Percentiles rank a stretch among this genome's conserved stretches.
phyloP scores from a whole-genome alignment of 2,329 filamentous ascomycete species.

The Penicillium sp. region DNA sequence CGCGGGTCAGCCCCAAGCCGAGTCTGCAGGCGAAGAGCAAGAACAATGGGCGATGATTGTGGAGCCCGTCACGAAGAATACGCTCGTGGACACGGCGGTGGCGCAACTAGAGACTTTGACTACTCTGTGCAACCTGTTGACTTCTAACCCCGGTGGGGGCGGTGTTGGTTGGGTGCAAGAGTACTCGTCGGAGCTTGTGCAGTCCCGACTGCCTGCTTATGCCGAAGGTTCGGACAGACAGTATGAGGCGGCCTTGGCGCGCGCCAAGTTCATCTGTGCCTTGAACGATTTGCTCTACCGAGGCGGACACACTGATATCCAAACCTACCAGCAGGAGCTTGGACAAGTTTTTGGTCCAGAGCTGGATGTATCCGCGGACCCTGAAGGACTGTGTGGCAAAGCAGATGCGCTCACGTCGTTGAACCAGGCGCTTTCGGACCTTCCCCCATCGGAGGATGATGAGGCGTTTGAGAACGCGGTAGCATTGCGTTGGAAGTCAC shows the following conservation, averaged over 20 bases:
- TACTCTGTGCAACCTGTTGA: conserved; percentile 51
- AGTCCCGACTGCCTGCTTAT: conserved; percentile 55
- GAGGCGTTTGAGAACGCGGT: conserved; percentile 33
- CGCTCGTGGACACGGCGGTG: conserved; percentile 66
- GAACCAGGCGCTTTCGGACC: conserved; percentile 47
- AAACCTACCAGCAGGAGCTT: conserved; percentile 52
- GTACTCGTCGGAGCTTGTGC: conserved; percentile 53
- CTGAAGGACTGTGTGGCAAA: conserved; percentile 53
- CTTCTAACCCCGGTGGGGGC: conserved; percentile 37
- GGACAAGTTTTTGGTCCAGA: conserved; percentile 41
- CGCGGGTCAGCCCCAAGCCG: conserved; percentile 12
- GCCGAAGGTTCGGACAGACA: conserved; percentile 46
- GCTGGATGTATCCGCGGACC: conserved; percentile 44
- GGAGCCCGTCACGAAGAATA: conserved; percentile 62
- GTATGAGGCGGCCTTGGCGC: conserved; percentile 54
- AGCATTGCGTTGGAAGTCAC: conserved; percentile 51
- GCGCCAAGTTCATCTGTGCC: conserved; percentile 56
- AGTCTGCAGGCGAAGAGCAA: conserved; percentile 28
- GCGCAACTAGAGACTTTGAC: conserved; percentile 60
- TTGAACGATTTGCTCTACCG: conserved; percentile 59
- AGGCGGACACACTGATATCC: conserved; percentile 48
- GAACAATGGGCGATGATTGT: conserved; percentile 67
- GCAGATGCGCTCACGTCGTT: conserved; percentile 57
- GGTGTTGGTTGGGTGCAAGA: conserved; percentile 59
- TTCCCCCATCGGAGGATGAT: conserved; percentile 27